Percentiles rank a stretch among this genome's conserved stretches.
phyloP scores from a whole-genome alignment of 768 basidiomycete genomes.

The Rhodotorula taiwanensis region DNA sequence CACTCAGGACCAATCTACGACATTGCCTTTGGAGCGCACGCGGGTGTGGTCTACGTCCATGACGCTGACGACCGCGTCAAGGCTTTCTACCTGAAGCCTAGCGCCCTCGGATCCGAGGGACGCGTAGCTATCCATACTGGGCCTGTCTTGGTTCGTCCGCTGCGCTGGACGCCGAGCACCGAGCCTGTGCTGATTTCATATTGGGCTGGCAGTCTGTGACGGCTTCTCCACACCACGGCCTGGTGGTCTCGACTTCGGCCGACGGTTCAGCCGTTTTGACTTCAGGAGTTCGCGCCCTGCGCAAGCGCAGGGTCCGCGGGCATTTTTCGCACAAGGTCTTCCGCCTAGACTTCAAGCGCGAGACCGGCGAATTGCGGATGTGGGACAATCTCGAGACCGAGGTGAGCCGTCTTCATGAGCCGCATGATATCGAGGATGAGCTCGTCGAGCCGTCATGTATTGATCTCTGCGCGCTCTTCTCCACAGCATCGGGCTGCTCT shows the following conservation, averaged over 20 bases:
- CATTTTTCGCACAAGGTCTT: slow-evolving; percentile 62
- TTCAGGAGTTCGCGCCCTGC: slow-evolving; percentile 31
- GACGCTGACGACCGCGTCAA: slow-evolving; percentile 79
- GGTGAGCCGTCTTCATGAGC: slow-evolving; percentile 43
- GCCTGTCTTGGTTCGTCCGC: slow-evolving; percentile 65
- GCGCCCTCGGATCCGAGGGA: slow-evolving; percentile 67
- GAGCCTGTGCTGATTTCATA: neutral
- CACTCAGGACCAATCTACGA: slow-evolving; percentile 57
- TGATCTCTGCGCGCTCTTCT: neutral
- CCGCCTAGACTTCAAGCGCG: slow-evolving; percentile 78
- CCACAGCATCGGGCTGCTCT: neutral
- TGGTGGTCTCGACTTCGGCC: slow-evolving; percentile 69
- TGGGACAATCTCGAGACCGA: slow-evolving; percentile 76
- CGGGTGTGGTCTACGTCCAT: slow-evolving; percentile 64
- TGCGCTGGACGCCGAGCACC: neutral
- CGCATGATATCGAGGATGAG: too few relatives aligned
- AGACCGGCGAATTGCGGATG: slow-evolving; percentile 70
- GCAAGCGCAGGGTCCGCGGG: slow-evolving; percentile 50
- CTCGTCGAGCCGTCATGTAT: neutral
- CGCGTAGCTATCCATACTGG: slow-evolving; percentile 65
- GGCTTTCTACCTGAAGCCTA: slow-evolving; percentile 64
- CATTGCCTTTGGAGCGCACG: slow-evolving; percentile 61
- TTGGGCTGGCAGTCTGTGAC: slow-evolving; percentile 55
- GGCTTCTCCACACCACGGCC: slow-evolving; percentile 79
- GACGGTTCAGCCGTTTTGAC: slow-evolving; percentile 57